phyloP scores from a whole-genome alignment of 352 stramenopile species.

The Globisporangium iwayamae region DNA sequence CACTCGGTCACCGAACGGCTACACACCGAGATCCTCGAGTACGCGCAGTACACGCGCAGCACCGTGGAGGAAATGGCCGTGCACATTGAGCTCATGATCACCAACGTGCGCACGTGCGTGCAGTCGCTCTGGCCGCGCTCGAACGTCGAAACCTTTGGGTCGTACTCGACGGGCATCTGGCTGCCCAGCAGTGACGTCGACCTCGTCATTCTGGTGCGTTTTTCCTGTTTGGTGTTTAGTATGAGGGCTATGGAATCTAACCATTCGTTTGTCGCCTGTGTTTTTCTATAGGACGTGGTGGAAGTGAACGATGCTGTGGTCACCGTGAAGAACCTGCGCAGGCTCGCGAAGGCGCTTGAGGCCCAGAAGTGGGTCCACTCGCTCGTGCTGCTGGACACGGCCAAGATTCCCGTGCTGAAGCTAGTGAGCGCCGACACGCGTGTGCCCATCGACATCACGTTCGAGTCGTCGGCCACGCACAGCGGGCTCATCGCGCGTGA shows the following conservation, averaged over 20 bases:
- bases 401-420: conserved; percentile 84
- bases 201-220: conserved; percentile 67
- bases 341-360: conserved; percentile 54
- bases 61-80: conserved; percentile 76
- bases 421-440: conserved; percentile 69
- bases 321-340: conserved; percentile 53
- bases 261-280: neutral
- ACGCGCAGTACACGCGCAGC: conserved; percentile 60
- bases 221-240: neutral
- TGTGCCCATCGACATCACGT: conserved; percentile 85
- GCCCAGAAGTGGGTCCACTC: conserved; percentile 77
- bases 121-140: conserved; percentile 69
- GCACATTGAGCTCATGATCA: conserved; percentile 83
- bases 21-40: conserved; percentile 80
- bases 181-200: conserved; percentile 84
- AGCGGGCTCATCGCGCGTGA: conserved; percentile 78
- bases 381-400: conserved; percentile 75
- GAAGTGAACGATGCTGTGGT: conserved; percentile 57
- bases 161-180: conserved; percentile 86
- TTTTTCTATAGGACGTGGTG: conserved; percentile 35
- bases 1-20: conserved; percentile 40
- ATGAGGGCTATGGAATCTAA: neutral
- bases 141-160: conserved; percentile 79
- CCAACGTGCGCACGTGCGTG: conserved; percentile 65
- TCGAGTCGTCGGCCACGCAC: conserved; percentile 78